Conservation (phyloP, 768 basidiomycete genomes). For the Suillus discolor region DNA sequence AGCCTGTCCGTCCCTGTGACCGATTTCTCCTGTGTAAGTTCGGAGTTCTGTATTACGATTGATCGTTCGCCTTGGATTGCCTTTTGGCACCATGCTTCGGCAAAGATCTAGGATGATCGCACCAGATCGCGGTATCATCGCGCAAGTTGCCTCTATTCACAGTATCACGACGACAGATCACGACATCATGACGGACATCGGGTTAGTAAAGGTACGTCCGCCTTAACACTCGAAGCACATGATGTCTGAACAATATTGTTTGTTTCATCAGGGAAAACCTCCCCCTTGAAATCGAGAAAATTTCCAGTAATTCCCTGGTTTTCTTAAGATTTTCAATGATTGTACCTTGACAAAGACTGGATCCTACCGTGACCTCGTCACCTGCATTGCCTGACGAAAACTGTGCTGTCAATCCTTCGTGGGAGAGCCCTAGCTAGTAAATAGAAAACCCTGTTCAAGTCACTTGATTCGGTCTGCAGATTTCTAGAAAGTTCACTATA, state of each 20-base stretch:
- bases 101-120: neutral
- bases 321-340: no score
- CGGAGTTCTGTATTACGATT: neutral
- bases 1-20: neutral
- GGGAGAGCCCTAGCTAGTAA: no score
- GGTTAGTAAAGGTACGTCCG: neutral
- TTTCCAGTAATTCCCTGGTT: no score
- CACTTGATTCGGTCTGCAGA: neutral
- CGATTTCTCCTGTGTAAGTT: neutral
- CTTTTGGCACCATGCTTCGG: neutral
- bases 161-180: neutral
- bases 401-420: neutral
- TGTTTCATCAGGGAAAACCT: no score
- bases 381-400: neutral
- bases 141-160: neutral
- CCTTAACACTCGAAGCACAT: neutral
- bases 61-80: neutral
- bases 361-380: neutral
- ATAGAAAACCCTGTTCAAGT: no score
- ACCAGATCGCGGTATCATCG: neutral
- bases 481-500: no score
- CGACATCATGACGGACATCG: neutral
- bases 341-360: neutral
- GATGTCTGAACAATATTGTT: neutral
- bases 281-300: no score